Evolutionary conservation across 1,284 basidiomycete species (phyloP), one percentile per base, ranked within the genome.

Genomic region (Cerioporus squamosus): DNA sequence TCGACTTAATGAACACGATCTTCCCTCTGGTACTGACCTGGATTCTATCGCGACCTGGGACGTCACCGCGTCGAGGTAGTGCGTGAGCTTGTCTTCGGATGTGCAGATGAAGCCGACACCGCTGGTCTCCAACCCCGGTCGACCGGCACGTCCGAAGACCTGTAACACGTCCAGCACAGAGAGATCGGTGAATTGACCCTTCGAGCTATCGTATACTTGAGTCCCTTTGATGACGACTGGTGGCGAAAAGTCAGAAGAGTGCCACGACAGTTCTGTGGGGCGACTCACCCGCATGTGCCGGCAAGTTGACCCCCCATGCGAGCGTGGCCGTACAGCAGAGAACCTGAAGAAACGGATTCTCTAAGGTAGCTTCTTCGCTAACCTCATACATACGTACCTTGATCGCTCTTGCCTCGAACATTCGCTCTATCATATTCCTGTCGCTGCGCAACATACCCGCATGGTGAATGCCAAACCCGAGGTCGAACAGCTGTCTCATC

Each of bases 231-330:
- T 99, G 64, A 99, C 80, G 57, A 96, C 94, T 93, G 55, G 33
- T 23, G n/a, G 14, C n/a, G 1, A 3, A 33, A 6, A 38, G 20
- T 38, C 43, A 18, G 18, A n/a, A 18, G 17, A 38, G 33, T 36
- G 33, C n/a, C 14, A 39, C n/a, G 12, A 6, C 20, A 46, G 8
- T 26, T 5, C 12, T 2, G 17, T 14, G n/a, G 39, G 9, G 24
- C 2, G 18, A 69, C 77, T 61, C 63, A 91, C 91, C 94, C 56
- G 97, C 97, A 76, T 99, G 98, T 5, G 97, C 97, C 40, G 97
- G 97, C 68, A 99, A 79, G 74, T 99, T 99, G 68, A 99, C 97
- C 80, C 97, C 97, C 97, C 97, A 99, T 1, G 97, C 97, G 33
- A 99, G 81, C 0, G 97, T 99, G 2, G 97, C 95, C 2, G 97